Conservation (phyloP, 148 eudicot species). For the Arctostaphylos glauca region DNA sequence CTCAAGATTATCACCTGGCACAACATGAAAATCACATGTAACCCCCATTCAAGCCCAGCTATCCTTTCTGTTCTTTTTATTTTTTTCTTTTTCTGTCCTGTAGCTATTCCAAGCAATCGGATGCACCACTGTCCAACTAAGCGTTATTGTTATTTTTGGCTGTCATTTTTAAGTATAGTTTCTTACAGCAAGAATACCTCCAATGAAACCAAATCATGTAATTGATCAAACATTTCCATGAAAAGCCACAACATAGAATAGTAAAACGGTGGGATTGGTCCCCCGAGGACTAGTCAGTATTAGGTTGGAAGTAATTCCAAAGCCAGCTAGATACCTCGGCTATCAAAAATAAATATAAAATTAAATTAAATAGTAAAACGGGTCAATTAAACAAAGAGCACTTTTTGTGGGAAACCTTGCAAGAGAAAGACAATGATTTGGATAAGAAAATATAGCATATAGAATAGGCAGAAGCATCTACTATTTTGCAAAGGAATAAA, state of each 20-base stretch:
- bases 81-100: not conserved
- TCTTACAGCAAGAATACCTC: not conserved
- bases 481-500: not conserved
- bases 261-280: not conserved
- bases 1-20: conserved; percentile 28
- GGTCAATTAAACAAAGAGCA: not conserved
- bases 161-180: not conserved
- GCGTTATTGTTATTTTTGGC: too few species aligned
- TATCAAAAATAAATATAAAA: too few species aligned
- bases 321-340: too few species aligned
- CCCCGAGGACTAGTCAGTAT: too few species aligned
- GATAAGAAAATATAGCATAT: not conserved
- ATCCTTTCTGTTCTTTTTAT: not conserved
- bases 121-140: not conserved
- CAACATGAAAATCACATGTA: not conserved
- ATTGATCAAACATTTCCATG: not conserved
- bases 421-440: not conserved
- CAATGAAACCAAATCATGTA: not conserved
- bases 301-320: too few species aligned
- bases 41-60: not conserved
- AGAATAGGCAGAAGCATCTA: not conserved
- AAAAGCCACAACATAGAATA: not conserved
- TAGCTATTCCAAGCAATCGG: not conserved
- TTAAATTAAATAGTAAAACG: too few species aligned
- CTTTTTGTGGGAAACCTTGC: not conserved